Evolutionary conservation across 768 basidiomycete genomes (phyloP), one percentile per base, ranked within the genome.

Genomic region (Tylopilus sp.): DNA sequence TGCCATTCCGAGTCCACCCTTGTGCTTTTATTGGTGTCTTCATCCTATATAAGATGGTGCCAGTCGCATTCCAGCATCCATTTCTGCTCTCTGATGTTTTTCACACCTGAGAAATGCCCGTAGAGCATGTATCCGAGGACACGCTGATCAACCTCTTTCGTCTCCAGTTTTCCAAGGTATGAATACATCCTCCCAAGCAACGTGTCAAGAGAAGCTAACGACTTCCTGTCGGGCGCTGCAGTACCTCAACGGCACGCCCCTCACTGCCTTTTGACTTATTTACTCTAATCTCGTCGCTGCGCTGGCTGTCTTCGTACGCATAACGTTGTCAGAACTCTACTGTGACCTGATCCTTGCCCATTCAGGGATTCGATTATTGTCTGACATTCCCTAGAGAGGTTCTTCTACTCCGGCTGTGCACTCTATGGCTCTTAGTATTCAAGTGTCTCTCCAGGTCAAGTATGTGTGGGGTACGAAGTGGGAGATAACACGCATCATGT

Each of bases 401-500:
- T 22, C 12, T 26, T 47, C 10, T n/a, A n/a, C n/a, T 36, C 6
- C 31, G 12, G 17, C 36, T 18, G 7, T 11, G 1, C n/a, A 11
- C 30, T 22, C 11, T 4, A 22, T 36, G 5, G 22, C 20, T 41
- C n/a, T n/a, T n/a, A n/a, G n/a, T n/a, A n/a, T 44, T 62, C n/a
- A 60, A 28, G 7, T 2, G 10, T 2, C 13, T 26, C 11, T 23
- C n/a, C 20, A 66, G 64, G 59, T 66, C 2, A 50, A 52, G 46
- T 44, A 55, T 43, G 51, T 63, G 12, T 66, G 66, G 64, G 56
- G 61, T 9, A 53, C 58, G 8, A 60, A 49, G 31, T 68, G 64
- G 64, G 53, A 47, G n/a, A 20, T 21, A 7, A 31, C 66, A 30
- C 63, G 64, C 31, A 31, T 58, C 21, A 45, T 68, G 17, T 66